phyloP scores from a whole-genome alignment of 805 yeast genomes.

The Cyberlindnera saturnus region DNA sequence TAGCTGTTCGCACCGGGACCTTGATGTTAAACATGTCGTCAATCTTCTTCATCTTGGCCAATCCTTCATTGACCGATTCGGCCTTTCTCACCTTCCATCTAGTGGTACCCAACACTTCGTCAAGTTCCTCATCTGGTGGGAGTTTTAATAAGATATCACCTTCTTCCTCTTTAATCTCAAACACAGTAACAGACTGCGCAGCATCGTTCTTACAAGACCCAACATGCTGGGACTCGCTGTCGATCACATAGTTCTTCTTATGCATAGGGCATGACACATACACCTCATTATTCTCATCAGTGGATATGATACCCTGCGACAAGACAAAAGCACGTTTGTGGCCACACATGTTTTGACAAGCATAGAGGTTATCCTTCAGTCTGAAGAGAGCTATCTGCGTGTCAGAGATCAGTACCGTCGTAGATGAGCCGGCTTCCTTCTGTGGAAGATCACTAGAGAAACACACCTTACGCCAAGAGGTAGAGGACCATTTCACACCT shows the following conservation, averaged over 20 bases:
- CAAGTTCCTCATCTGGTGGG: conserved; percentile 29
- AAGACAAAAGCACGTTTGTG: conserved; percentile 33
- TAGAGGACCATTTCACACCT: conserved; percentile 27
- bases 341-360: conserved; percentile 37
- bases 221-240: conserved; percentile 14
- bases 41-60: conserved; percentile 13
- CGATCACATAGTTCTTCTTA: conserved; percentile 28
- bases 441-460: conserved; percentile 23
- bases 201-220: conserved; percentile 29
- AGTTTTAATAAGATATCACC: conserved; percentile 26
- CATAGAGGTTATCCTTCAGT: conserved; percentile 26
- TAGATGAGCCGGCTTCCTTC: conserved; percentile 27
- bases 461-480: conserved; percentile 26
- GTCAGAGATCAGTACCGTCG: conserved; percentile 28
- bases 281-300: conserved; percentile 26
- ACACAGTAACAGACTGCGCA: conserved; percentile 28
- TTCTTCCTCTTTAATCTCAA: conserved; percentile 28
- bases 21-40: conserved; percentile 21
- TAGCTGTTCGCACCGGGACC: conserved; percentile 18
- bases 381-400: conserved; percentile 33
- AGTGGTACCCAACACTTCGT: conserved; percentile 28
- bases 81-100: conserved; percentile 28
- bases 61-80: conserved; percentile 13
- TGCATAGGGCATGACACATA: conserved; percentile 34
- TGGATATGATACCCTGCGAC: conserved; percentile 29